These are phyloP conservation scores for Penicillium italicum DNA, from an alignment of 2,329 filamentous ascomycete genomes.

Conservation along the genomic window DNA sequence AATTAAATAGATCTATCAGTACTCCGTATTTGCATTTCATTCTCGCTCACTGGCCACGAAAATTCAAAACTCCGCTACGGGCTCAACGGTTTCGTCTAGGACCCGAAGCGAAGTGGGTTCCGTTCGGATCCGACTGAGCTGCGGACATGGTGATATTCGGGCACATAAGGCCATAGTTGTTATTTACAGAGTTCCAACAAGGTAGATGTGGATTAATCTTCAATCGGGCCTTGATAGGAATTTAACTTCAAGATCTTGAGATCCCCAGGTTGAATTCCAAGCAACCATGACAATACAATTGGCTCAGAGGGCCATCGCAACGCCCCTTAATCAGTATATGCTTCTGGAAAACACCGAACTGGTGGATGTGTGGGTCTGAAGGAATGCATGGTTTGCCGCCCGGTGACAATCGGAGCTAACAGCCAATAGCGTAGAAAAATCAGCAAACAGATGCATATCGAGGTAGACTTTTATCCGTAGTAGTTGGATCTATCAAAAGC, in stretches of 20 bases:
- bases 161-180: background rate
- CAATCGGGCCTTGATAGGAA: background rate
- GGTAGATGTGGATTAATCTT: background rate
- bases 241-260: background rate
- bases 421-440: background rate
- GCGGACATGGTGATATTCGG: background rate
- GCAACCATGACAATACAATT: background rate
- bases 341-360: background rate
- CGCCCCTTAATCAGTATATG: background rate
- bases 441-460: conserved; percentile 5
- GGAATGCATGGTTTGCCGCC: background rate
- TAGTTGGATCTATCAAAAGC: background rate
- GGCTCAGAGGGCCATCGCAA: background rate
- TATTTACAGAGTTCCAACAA: background rate
- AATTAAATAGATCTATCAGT: background rate
- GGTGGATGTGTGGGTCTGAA: conserved; percentile 1
- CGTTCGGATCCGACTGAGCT: conserved; percentile 1
- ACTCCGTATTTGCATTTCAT: background rate
- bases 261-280: background rate
- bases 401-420: background rate
- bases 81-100: conserved; percentile 13
- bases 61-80: conserved; percentile 14
- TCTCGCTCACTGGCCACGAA: background rate
- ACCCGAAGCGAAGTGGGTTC: conserved; percentile 8
- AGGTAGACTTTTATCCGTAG: background rate